Evolutionary conservation across 306 rosid genomes (phyloP).

Genomic region (Bauhinia variegata): DNA sequence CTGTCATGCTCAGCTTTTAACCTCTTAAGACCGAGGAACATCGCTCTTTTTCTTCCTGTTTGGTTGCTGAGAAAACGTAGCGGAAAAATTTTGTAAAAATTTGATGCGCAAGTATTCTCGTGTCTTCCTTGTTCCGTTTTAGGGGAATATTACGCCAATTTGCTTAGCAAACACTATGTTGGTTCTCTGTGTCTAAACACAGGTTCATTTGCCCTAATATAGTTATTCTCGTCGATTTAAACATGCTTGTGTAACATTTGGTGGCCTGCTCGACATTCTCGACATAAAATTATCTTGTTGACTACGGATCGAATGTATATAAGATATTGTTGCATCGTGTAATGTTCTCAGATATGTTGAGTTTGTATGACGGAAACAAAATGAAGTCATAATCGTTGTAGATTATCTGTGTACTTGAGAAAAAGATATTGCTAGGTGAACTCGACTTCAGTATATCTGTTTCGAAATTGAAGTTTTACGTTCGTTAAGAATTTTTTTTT

Average conservation of each 20-base stretch:
- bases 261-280: neutral
- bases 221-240: neutral
- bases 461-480: neutral
- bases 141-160: neutral
- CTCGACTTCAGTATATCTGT: neutral
- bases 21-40: too few species aligned
- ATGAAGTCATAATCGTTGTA: too few species aligned
- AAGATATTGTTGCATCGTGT: neutral
- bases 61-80: too few species aligned
- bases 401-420: too few species aligned
- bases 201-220: neutral
- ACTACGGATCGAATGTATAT: neutral
- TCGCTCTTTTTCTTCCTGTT: too few species aligned
- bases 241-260: neutral
- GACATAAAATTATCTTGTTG: neutral
- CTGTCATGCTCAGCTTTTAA: too few species aligned
- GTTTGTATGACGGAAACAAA: neutral
- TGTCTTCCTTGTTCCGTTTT: neutral
- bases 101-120: too few species aligned
- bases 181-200: neutral
- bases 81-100: too few species aligned
- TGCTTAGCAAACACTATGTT: neutral
- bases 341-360: neutral
- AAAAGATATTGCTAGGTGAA: neutral
- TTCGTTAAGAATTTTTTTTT: neutral